Percentiles rank a stretch among this genome's conserved stretches.
These are phyloP conservation scores for Protea cynaroides DNA, from an alignment of 164 flowering plant genomes.

Conservation along the genomic window DNA sequence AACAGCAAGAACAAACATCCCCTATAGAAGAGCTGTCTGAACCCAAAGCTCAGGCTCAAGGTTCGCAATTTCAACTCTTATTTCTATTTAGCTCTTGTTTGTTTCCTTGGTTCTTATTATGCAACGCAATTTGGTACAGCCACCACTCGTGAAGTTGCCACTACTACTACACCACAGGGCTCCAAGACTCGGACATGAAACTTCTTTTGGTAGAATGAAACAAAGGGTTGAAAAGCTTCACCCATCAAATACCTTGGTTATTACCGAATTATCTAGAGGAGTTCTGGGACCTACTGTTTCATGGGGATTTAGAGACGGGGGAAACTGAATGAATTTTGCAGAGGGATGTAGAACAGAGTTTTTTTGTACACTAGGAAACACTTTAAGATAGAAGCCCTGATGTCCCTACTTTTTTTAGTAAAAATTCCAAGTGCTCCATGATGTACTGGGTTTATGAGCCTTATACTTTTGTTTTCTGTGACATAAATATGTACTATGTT, in stretches of 20 bases:
- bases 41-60: slow-evolving; percentile 29
- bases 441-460: too few relatives aligned
- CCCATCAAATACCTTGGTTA: neutral
- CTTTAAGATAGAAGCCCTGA: neutral
- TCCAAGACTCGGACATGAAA: slow-evolving; percentile 23
- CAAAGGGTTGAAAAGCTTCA: neutral
- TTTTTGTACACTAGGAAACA: neutral
- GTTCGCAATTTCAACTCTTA: slow-evolving; percentile 18
- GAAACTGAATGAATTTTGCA: neutral
- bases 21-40: slow-evolving; percentile 24
- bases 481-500: too few relatives aligned
- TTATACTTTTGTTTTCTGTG: too few relatives aligned
- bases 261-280: neutral
- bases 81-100: neutral
- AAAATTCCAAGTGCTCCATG: too few relatives aligned
- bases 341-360: neutral
- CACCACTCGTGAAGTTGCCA: slow-evolving; percentile 23
- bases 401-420: neutral
- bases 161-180: slow-evolving; percentile 21
- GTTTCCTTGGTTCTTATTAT: neutral
- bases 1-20: slow-evolving; percentile 27
- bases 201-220: neutral
- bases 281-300: neutral
- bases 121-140: slow-evolving; percentile 8
- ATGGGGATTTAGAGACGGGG: too few relatives aligned